Base-by-base conservation (phyloP, 768 basidiomycete genomes). In the Solioccasus polychromus region DNA sequence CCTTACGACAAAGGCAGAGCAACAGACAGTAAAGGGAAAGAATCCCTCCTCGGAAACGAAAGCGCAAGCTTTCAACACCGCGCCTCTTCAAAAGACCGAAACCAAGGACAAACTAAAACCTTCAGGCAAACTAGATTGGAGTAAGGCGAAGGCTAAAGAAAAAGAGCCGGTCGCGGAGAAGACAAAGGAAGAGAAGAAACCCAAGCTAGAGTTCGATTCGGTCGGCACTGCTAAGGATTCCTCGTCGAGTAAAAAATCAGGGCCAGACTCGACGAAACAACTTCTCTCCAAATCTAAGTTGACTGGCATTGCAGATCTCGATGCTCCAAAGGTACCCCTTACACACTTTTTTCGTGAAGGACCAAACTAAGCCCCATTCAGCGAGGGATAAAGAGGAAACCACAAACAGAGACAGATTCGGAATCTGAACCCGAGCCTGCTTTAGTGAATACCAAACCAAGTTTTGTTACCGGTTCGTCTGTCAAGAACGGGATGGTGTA, bases 101-200 rank as follows among this genome's bases (percentile, higher is more conserved):
- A 24, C 47, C 8, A 64, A 45, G 35, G 61, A 58, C 56, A 70
- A 57, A 39, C 52, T 66, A 0, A 70, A 65, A 39, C 48, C 60
- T 23, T 60, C 72, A 3, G 82, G 80, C 5, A 80, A 77, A 55
- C 69, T 84, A 6, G 78, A 83, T 52, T 85, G 80, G 72, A 77
- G 79, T 61, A 82, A 76, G 51, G 75, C 76, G 22, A 78, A 78
- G 58, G 52, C 67, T 9, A 80, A 79, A 54, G 68, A 66, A 9
- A 61, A 59, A 30, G 58, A 37, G 19, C 39, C 45, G 1, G 39
- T 42, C n/a, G 15, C 19, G 20, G 45, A 44, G 24, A 48, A 45
- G 42, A 8, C 25, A 9, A 54, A 19, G 35, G 57, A 52, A 29
- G 54, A 52, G 26, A 47, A 42, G 35, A 59, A 63, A 24, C 39